Evolutionary conservation across 1,139 yeast genomes (phyloP).

Genomic region (Schizosaccharomyces versatilis): DNA sequence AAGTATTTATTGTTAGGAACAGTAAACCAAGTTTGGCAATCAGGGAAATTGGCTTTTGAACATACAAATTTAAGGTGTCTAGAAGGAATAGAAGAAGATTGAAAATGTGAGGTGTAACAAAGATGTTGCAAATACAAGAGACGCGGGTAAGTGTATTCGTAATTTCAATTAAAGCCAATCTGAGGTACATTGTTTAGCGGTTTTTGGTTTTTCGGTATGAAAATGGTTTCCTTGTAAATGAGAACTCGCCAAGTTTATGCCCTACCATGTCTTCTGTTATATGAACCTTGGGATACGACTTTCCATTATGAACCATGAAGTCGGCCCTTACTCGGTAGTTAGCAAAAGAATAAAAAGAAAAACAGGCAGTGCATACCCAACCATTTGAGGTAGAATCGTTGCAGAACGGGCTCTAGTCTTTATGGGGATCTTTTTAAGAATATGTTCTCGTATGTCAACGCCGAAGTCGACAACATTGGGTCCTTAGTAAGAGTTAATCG

Average conservation of each 20-base stretch:
- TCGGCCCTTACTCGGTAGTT: constrained; percentile 2
- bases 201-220: neutral
- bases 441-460: constrained; percentile 59
- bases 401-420: constrained; percentile 88
- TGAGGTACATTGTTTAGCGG: neutral
- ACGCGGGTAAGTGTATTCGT: too few relatives aligned
- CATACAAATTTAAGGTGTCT: too few relatives aligned
- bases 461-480: constrained; percentile 75
- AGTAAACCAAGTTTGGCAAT: too few relatives aligned
- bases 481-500: constrained; percentile 23
- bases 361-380: constrained; percentile 37
- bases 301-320: constrained; percentile 89
- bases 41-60: too few relatives aligned
- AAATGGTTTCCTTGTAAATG: constrained; percentile 49
- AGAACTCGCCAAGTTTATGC: constrained; percentile 84
- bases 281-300: constrained; percentile 72
- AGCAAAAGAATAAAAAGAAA: too few relatives aligned
- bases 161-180: too few relatives aligned
- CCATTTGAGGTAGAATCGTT: constrained; percentile 84
- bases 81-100: too few relatives aligned
- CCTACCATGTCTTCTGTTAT: constrained; percentile 94
- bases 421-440: constrained; percentile 59
- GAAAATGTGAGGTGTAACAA: too few relatives aligned
- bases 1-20: too few relatives aligned
- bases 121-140: too few relatives aligned